A percentile compares a stretch with the other conserved stretches of the same genome.
Conservation (phyloP, 768 basidiomycete species). For the Pleurotus tuber-regium region DNA sequence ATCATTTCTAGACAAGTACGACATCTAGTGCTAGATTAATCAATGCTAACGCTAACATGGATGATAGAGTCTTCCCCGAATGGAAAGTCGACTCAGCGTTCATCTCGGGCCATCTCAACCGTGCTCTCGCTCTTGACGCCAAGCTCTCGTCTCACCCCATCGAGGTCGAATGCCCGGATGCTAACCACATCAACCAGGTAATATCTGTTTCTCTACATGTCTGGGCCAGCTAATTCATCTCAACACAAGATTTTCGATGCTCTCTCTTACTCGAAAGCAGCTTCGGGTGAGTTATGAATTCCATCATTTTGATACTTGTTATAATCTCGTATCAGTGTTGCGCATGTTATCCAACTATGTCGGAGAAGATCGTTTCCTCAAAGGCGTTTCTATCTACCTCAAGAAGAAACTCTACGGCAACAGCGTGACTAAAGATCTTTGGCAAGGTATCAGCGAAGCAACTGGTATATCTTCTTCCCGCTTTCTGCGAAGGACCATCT, state of each 20-base stretch:
- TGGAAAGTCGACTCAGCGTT: constrained; percentile 85
- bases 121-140: constrained; percentile 81
- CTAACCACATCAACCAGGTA: constrained; percentile 79
- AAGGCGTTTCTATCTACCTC: constrained; percentile 88
- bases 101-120: constrained; percentile 70
- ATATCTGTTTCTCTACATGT: background rate
- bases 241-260: constrained; percentile 92
- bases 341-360: constrained; percentile 91
- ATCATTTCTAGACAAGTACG: constrained; percentile 56
- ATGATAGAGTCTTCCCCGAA: constrained; percentile 67
- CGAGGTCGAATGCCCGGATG: constrained; percentile 87
- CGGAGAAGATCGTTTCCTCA: constrained; percentile 84
- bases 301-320: background rate
- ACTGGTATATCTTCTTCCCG: constrained; percentile 39
- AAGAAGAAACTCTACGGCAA: constrained; percentile 86
- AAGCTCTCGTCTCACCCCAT: constrained; percentile 90
- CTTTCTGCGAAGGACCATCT: no score
- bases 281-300: constrained; percentile 49
- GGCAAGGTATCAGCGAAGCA: constrained; percentile 79
- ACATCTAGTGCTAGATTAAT: constrained; percentile 10
- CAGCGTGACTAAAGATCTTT: constrained; percentile 82
- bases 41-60: background rate
- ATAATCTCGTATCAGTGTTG: constrained; percentile 52
- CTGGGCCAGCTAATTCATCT: no score
- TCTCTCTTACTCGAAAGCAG: constrained; percentile 84